Base-by-base conservation (phyloP, 495 filamentous ascomycete species). In the Tuber melanosporum region DNA sequence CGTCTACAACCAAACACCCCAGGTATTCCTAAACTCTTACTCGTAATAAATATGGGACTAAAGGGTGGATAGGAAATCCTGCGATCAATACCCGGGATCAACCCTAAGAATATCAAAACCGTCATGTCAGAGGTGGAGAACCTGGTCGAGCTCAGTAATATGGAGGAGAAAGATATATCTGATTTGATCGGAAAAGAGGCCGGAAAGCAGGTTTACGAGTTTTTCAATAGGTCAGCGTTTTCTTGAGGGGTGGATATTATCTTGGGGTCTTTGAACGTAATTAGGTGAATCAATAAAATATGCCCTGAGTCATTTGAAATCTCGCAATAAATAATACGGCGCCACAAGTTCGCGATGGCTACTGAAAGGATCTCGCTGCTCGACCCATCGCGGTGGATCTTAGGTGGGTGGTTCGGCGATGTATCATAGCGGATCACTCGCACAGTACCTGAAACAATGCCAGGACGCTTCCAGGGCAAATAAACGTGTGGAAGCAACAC, bases 201-300 rank as follows among this genome's bases (percentile, higher is more conserved):
- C 4, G 95, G 89, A 41, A 89, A 90, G 81, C 89, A 92, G 86
- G 92, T 98, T 57, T 86, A 89, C 69, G 87, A 87, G 36, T 99
- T 98, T 81, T 98, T 99, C 80, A 91, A 91, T 79, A 89, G 91
- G 83, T 96, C 91, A 86, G 88, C 98, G 14, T 90, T 90, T 85
- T 62, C 52, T 62, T 75, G 32, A 75, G 41, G 73, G 44, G 44
- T 12, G 26, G 26, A 62, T 26, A 15, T 12, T 32, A 36, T 7
- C 57, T 17, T 66, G 14, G 26, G 47, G 26, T 32, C 3, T 36
- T 36, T 17, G 57, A 36, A 6, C 57, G 32, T 66, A 3, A 32
- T 36, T 4, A 19, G 57, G 57, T 19, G 14, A 7, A 36, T 26
- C 4, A 12, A 36, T 14, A 36, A 17, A 66, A 66, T 36, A 15